Evolutionary conservation across 2,329 filamentous ascomycete species (phyloP).

Genomic region (Spiromastix sp.): DNA sequence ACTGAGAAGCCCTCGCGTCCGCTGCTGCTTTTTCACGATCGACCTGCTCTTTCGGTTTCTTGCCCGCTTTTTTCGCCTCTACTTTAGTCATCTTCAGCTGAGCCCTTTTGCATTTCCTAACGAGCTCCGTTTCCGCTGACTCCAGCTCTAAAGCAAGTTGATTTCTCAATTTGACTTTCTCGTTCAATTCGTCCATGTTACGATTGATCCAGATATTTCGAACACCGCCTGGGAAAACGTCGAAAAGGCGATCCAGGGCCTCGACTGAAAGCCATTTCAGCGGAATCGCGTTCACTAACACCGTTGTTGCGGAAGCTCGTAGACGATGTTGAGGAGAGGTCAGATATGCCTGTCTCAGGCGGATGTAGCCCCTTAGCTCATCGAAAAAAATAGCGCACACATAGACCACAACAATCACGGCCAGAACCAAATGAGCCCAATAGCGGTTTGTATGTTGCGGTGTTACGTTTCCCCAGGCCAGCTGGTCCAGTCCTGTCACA

Average conservation of each 20-base stretch:
- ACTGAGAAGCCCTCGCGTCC: constrained; percentile 36
- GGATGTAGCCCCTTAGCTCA: constrained; percentile 79
- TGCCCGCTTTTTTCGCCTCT: constrained; percentile 52
- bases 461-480: constrained; percentile 82
- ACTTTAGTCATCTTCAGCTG: constrained; percentile 61
- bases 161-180: constrained; percentile 71
- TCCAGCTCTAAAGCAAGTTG: constrained; percentile 64
- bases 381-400: constrained; percentile 79
- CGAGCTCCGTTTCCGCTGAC: constrained; percentile 70
- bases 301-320: constrained; percentile 86
- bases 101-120: constrained; percentile 67
- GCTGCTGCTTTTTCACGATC: constrained; percentile 40
- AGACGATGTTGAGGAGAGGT: constrained; percentile 92
- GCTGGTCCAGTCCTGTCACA: constrained; percentile 62
- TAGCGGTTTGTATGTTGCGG: constrained; percentile 57
- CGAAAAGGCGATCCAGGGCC: constrained; percentile 72
- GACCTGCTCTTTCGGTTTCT: constrained; percentile 24
- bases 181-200: constrained; percentile 69
- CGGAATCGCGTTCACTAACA: constrained; percentile 84
- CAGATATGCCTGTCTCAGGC: constrained; percentile 85
- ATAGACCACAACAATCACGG: constrained; percentile 67
- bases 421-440: constrained; percentile 76
- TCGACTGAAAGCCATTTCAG: constrained; percentile 80
- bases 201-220: constrained; percentile 95
- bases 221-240: constrained; percentile 91